Conservation (phyloP, 2,329 filamentous ascomycete genomes). For the Epichloe bromicola region DNA sequence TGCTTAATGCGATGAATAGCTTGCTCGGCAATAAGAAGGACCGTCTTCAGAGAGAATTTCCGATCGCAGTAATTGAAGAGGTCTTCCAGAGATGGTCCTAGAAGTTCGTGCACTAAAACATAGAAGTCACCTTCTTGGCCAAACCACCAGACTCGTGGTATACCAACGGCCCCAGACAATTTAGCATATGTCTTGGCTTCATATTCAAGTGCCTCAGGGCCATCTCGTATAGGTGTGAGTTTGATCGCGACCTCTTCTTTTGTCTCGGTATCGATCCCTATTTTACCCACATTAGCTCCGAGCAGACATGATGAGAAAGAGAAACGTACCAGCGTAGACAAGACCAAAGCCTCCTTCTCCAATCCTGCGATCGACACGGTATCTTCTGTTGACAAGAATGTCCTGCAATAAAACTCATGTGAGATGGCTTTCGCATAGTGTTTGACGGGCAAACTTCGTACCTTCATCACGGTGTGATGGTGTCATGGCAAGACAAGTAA, state of each 20-base stretch:
- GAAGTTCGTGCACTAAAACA: constrained; percentile 95
- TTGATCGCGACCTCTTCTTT: constrained; percentile 99
- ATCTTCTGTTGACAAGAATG: not conserved
- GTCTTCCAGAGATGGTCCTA: constrained; percentile 91
- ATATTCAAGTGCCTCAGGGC: constrained; percentile 97
- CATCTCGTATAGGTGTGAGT: constrained; percentile 97
- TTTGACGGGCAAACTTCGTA: not conserved
- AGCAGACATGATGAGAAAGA: too few relatives aligned
- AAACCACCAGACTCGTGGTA: constrained; percentile 98
- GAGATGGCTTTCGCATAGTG: not conserved
- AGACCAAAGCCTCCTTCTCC: constrained; percentile 3
- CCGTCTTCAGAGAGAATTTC: constrained; percentile 97
- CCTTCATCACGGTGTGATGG: not conserved
- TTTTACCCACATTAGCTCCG: not conserved
- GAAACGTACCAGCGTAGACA: constrained; percentile 1
- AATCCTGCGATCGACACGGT: not conserved
- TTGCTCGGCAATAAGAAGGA: constrained; percentile 89
- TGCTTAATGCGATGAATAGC: constrained; percentile 98
- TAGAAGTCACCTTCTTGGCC: constrained; percentile 99
- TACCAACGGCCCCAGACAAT: constrained; percentile 90
- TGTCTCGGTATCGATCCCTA: constrained; percentile 98
- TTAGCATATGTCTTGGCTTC: constrained; percentile 85
- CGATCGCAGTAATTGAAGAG: constrained; percentile 99
- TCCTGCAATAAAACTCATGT: not conserved
- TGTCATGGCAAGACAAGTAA: not conserved